Percentiles rank a stretch among this genome's conserved stretches.
Conservation (phyloP, 352 stramenopile species). For the Phytophthora tubulina region DNA sequence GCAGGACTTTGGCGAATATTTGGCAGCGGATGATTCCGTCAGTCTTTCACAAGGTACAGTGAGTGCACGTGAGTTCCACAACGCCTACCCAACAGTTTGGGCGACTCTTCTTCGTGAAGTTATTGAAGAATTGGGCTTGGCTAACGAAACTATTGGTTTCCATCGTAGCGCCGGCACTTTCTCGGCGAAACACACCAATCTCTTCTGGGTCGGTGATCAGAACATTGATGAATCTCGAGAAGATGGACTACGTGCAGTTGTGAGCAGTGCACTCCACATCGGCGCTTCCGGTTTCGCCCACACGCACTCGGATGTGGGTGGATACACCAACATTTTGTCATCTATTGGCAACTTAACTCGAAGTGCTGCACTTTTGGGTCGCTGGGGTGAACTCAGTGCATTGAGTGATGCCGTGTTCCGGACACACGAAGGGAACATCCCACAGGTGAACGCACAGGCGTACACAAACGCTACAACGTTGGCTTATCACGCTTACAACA, state of each 20-base stretch:
- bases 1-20: constrained; percentile 38
- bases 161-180: constrained; percentile 36
- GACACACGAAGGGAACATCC: constrained; percentile 42
- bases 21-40: constrained; percentile 29
- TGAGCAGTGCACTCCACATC: constrained; percentile 35
- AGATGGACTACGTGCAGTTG: constrained; percentile 34
- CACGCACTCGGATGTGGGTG: constrained; percentile 36
- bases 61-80: constrained; percentile 35
- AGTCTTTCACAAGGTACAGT: constrained; percentile 25
- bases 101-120: constrained; percentile 32
- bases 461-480: constrained; percentile 33
- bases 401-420: constrained; percentile 36
- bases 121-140: constrained; percentile 25
- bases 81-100: constrained; percentile 36
- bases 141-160: constrained; percentile 40
- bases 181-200: constrained; percentile 35
- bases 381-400: constrained; percentile 37
- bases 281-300: constrained; percentile 34
- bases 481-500: constrained; percentile 36
- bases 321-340: constrained; percentile 37
- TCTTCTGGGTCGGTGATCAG: constrained; percentile 41
- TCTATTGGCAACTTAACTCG: constrained; percentile 37
- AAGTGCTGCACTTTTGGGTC: constrained; percentile 27
- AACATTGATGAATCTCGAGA: constrained; percentile 39
- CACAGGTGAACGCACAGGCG: constrained; percentile 35